phyloP scores from a whole-genome alignment of 208 protist species.

The Phytomonas serpens region DNA sequence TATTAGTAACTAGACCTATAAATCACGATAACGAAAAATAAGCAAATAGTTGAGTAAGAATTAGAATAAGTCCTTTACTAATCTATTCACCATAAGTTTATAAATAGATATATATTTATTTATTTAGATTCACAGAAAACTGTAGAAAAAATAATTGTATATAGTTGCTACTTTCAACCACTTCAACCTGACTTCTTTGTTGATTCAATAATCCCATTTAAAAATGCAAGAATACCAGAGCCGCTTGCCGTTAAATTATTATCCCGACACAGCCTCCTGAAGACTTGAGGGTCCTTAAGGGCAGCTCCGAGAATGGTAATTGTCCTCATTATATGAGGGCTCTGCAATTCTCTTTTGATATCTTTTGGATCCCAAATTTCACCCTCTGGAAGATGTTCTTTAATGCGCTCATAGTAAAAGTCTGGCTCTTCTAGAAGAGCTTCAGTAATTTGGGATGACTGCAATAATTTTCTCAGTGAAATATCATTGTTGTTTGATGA shows the following conservation, averaged over 20 bases:
- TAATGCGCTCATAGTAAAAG: slow-evolving; percentile 48
- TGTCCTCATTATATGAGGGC: slow-evolving; percentile 45
- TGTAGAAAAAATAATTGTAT: slow-evolving; percentile 6
- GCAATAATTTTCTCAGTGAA: background rate
- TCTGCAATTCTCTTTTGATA: slow-evolving; percentile 55
- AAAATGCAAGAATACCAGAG: slow-evolving; percentile 34
- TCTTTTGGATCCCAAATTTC: slow-evolving; percentile 19
- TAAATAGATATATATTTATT: background rate
- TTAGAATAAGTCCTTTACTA: background rate
- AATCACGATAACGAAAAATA: slow-evolving; percentile 17
- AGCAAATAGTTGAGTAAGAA: background rate
- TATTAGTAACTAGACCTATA: slow-evolving; percentile 10
- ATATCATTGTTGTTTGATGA: slow-evolving; percentile 21
- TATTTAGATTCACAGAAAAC: background rate
- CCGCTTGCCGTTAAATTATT: background rate
- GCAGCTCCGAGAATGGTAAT: slow-evolving; percentile 28
- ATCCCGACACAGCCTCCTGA: slow-evolving; percentile 30
- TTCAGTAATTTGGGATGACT: slow-evolving; percentile 19
- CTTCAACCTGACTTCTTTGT: slow-evolving; percentile 23
- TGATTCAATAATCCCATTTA: slow-evolving; percentile 36
- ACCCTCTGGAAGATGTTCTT: slow-evolving; percentile 29
- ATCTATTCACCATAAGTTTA: background rate
- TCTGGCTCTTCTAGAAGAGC: slow-evolving; percentile 39
- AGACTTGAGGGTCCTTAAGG: slow-evolving; percentile 42
- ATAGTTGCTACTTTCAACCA: slow-evolving; percentile 12